A percentile compares a stretch with the other conserved stretches of the same genome.
phyloP scores from a whole-genome alignment of 2,329 filamentous ascomycete species.

The Phoma sp. region DNA sequence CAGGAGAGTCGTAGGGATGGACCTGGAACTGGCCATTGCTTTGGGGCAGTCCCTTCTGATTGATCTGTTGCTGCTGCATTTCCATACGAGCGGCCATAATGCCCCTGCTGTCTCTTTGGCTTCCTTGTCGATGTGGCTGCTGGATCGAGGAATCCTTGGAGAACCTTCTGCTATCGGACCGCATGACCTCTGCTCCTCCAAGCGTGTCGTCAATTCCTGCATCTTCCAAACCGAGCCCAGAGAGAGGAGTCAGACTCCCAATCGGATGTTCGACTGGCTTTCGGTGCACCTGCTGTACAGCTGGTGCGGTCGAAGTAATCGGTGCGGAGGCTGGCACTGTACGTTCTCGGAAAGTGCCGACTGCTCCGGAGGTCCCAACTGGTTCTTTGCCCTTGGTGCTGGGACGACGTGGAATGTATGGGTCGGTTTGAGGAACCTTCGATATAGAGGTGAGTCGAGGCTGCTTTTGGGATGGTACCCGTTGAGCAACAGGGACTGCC shows the following conservation, averaged over 20 bases:
- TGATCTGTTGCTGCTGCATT: constrained; percentile 48
- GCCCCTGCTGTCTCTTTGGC: constrained; percentile 40
- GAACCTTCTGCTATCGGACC: constrained; percentile 42
- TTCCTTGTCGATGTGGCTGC: constrained; percentile 24
- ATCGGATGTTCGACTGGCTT: constrained; percentile 26
- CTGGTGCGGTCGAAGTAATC: constrained; percentile 7
- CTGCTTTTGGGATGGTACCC: constrained; percentile 31
- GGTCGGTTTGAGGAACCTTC: constrained; percentile 25
- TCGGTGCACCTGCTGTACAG: constrained; percentile 27
- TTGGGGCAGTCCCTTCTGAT: constrained; percentile 42
- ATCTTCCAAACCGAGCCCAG: constrained; percentile 44
- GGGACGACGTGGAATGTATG: constrained; percentile 24
- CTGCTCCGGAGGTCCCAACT: constrained; percentile 30
- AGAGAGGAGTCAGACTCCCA: constrained; percentile 19
- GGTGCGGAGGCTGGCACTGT: constrained; percentile 18
- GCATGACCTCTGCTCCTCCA: constrained; percentile 35
- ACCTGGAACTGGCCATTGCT: constrained; percentile 43
- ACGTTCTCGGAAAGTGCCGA: constrained; percentile 42
- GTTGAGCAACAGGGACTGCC: constrained; percentile 26
- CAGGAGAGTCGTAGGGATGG: constrained; percentile 28
- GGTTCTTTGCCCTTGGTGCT: constrained; percentile 44
- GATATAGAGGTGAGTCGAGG: constrained; percentile 23
- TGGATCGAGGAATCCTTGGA: constrained; percentile 27
- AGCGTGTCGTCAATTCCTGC: constrained; percentile 39
- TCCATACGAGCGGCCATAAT: constrained; percentile 45